These are phyloP conservation scores for Aquilaria sinensis DNA, from an alignment of 345 rosid species.

Conservation along the genomic window DNA sequence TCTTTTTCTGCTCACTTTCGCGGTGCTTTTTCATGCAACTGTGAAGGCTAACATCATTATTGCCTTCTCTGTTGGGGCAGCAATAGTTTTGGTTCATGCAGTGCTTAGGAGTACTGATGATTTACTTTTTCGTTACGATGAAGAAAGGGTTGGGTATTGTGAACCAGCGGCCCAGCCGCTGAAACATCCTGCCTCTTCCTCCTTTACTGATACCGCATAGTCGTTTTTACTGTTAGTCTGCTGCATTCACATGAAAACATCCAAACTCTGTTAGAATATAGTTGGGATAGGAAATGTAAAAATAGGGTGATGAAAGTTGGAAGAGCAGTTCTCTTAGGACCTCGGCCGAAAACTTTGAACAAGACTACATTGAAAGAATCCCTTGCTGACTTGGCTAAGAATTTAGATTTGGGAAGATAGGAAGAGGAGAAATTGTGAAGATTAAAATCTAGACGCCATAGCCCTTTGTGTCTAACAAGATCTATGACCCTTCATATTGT, in stretches of 20 bases:
- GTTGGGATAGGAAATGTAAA: no score
- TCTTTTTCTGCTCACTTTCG: conserved; percentile 28
- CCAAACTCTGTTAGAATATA: no score
- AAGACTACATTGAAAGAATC: no score
- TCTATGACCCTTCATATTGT: no score
- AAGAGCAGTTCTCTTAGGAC: no score
- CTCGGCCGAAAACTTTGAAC: no score
- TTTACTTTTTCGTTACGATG: conserved; percentile 24
- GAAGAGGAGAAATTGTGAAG: no score
- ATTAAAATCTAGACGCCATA: no score
- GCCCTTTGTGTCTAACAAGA: no score
- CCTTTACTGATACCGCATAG: conserved; percentile 5
- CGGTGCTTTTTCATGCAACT: conserved; percentile 29
- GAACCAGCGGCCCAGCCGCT: conserved; percentile 5
- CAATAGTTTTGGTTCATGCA: conserved; percentile 38
- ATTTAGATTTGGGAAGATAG: no score
- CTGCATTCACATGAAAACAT: neutral
- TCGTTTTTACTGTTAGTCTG: neutral
- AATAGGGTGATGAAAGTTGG: no score
- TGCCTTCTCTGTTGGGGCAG: conserved; percentile 30
- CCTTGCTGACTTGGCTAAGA: no score
- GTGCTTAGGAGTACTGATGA: conserved; percentile 32
- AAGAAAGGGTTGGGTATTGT: conserved; percentile 17
- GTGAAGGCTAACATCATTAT: conserved; percentile 26
- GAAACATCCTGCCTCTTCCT: conserved; percentile 16